These are phyloP conservation scores for Agaricus blazei DNA, from an alignment of 768 basidiomycete species.

Conservation along the genomic window DNA sequence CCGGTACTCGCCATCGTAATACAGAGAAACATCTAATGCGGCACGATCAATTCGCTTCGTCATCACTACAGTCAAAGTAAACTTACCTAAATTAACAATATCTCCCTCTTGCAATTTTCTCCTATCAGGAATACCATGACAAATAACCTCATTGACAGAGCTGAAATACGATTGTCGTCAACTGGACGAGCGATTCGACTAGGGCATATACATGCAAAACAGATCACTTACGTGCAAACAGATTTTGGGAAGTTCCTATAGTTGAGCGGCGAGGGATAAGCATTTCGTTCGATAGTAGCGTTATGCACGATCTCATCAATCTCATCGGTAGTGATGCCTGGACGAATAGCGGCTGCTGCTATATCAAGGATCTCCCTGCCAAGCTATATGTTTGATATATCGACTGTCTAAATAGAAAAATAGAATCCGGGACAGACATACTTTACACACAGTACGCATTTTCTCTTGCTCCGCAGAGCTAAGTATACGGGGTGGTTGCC, in stretches of 20 bases:
- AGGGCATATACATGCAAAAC: not conserved
- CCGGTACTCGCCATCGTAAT: slow-evolving; percentile 56
- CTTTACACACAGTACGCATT: slow-evolving; percentile 83
- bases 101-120: slow-evolving; percentile 85
- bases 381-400: slow-evolving; percentile 42
- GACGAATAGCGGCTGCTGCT: slow-evolving; percentile 77
- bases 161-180: slow-evolving; percentile 28
- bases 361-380: slow-evolving; percentile 90
- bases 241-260: slow-evolving; percentile 94
- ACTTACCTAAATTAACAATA: slow-evolving; percentile 85
- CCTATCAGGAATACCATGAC: slow-evolving; percentile 94
- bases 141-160: slow-evolving; percentile 93
- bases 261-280: slow-evolving; percentile 92
- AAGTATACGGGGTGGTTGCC: slow-evolving; percentile 63
- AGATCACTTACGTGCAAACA: slow-evolving; percentile 80
- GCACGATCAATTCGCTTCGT: not conserved
- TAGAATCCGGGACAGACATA: slow-evolving; percentile 32
- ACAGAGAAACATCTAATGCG: slow-evolving; percentile 67
- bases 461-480: slow-evolving; percentile 75
- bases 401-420: not conserved
- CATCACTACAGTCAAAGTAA: not conserved
- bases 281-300: slow-evolving; percentile 82
- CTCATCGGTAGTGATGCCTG: slow-evolving; percentile 96
- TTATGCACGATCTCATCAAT: slow-evolving; percentile 92
- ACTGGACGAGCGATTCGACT: slow-evolving; percentile 1